A percentile compares a stretch with the other conserved stretches of the same genome.
Evolutionary conservation across 1,284 basidiomycete genomes (phyloP).

Genomic region (Ceratobasidium sp.): DNA sequence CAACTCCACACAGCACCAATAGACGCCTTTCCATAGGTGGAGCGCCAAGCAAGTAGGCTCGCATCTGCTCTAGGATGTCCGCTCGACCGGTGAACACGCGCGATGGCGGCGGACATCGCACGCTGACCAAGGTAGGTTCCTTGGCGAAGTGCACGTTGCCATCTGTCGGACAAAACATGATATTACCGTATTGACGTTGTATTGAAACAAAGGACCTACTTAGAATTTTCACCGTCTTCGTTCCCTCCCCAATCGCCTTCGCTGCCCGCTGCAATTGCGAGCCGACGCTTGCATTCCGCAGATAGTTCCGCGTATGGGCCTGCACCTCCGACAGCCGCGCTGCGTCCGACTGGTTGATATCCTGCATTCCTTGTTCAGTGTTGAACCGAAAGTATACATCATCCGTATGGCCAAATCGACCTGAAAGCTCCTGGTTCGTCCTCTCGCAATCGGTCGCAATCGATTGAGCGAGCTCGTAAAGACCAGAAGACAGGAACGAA

Average conservation of each 20-base stretch:
- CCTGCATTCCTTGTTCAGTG: neutral
- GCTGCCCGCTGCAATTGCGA: neutral
- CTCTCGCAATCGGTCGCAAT: neutral
- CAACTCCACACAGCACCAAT: conserved; percentile 24
- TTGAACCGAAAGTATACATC: conserved; percentile 6
- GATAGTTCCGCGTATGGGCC: neutral
- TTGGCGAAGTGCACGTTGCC: too few relatives aligned
- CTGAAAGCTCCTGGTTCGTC: neutral
- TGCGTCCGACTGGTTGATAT: neutral
- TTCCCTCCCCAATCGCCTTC: neutral
- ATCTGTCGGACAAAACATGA: too few relatives aligned
- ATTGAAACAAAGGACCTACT: neutral
- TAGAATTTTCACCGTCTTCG: neutral
- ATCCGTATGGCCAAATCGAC: neutral
- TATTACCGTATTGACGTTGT: too few relatives aligned
- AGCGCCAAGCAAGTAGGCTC: neutral
- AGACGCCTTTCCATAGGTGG: neutral
- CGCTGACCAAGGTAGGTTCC: neutral
- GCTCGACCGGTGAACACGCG: neutral
- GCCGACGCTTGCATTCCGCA: neutral
- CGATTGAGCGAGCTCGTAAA: neutral
- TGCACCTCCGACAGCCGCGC: neutral
- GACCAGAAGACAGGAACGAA: neutral
- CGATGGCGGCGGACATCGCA: neutral
- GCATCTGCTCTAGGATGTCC: neutral